Percentiles rank a stretch among this genome's conserved stretches.
phyloP scores from a whole-genome alignment of 352 stramenopile genomes.

The Phytophthora rubi region DNA sequence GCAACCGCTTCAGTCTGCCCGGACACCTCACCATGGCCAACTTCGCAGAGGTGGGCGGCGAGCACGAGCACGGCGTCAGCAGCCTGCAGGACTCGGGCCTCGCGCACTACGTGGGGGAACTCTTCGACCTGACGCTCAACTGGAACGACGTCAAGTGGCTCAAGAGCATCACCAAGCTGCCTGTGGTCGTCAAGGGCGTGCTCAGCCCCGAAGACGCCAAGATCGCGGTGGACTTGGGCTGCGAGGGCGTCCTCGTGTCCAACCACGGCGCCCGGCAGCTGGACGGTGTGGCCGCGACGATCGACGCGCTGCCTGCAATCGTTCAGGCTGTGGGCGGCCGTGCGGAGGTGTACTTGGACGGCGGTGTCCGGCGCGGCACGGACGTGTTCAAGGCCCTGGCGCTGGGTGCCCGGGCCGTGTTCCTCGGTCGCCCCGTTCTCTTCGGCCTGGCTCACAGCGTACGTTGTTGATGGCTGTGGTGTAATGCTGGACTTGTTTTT shows the following conservation, averaged over 20 bases:
- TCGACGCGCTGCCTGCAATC: constrained; percentile 93
- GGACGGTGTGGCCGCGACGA: constrained; percentile 89
- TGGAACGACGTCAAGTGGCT: constrained; percentile 94
- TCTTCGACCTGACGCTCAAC: constrained; percentile 96
- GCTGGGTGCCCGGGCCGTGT: constrained; percentile 93
- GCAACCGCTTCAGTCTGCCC: constrained; percentile 92
- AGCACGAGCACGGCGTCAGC: constrained; percentile 68
- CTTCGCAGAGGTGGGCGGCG: constrained; percentile 51
- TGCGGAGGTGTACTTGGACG: constrained; percentile 94
- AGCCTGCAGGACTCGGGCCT: constrained; percentile 39
- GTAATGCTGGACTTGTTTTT: too few species aligned
- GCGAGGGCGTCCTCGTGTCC: constrained; percentile 92
- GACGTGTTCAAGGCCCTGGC: constrained; percentile 95
- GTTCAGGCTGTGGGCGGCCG: constrained; percentile 82
- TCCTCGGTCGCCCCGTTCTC: constrained; percentile 94
- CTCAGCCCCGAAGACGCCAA: constrained; percentile 93
- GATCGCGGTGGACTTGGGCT: constrained; percentile 90
- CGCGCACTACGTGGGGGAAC: constrained; percentile 64
- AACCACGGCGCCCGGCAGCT: constrained; percentile 95
- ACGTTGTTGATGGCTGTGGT: constrained; percentile 22
- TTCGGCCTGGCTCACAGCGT: constrained; percentile 93
- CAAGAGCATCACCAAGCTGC: constrained; percentile 91
- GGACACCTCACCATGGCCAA: constrained; percentile 68
- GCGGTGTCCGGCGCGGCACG: constrained; percentile 94
- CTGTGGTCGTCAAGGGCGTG: constrained; percentile 94